Conservation (phyloP, 306 rosid species). For the Dryas drummondii region DNA sequence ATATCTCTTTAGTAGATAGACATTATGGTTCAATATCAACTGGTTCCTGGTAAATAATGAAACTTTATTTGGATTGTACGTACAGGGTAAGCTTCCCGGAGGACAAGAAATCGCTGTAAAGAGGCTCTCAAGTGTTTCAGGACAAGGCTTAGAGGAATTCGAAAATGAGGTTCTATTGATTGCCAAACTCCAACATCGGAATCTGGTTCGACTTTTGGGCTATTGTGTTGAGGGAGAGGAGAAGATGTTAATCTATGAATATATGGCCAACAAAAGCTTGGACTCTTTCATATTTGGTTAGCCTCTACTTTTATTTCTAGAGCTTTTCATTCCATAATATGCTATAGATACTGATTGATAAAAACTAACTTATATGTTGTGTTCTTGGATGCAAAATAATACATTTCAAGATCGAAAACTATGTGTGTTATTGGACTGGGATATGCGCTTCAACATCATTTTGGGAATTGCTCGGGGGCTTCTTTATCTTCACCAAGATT, state of each 20-base stretch:
- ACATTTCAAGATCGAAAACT: slow-evolving; percentile 49
- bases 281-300: slow-evolving; percentile 76
- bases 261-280: slow-evolving; percentile 74
- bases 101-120: slow-evolving; percentile 74
- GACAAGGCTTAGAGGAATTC: slow-evolving; percentile 78
- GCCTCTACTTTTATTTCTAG: slow-evolving; percentile 13
- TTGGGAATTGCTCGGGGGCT: slow-evolving; percentile 79
- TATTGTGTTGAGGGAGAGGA: slow-evolving; percentile 78
- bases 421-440: slow-evolving; percentile 52
- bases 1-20: neutral
- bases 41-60: slow-evolving; percentile 6
- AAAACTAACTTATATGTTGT: slow-evolving; percentile 19
- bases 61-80: slow-evolving; percentile 2
- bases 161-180: slow-evolving; percentile 77
- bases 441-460: slow-evolving; percentile 63
- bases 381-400: slow-evolving; percentile 22
- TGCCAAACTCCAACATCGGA: slow-evolving; percentile 79
- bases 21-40: neutral
- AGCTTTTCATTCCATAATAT: neutral
- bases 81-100: slow-evolving; percentile 58
- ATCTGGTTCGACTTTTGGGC: slow-evolving; percentile 74
- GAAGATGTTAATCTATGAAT: slow-evolving; percentile 71
- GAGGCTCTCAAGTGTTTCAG: slow-evolving; percentile 77
- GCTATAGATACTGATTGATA: neutral
- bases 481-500: slow-evolving; percentile 77